A percentile compares a stretch with the other conserved stretches of the same genome.
Conservation (phyloP, 371 early-diverging fungal genomes). For the Syncephalastrum monosporum region DNA sequence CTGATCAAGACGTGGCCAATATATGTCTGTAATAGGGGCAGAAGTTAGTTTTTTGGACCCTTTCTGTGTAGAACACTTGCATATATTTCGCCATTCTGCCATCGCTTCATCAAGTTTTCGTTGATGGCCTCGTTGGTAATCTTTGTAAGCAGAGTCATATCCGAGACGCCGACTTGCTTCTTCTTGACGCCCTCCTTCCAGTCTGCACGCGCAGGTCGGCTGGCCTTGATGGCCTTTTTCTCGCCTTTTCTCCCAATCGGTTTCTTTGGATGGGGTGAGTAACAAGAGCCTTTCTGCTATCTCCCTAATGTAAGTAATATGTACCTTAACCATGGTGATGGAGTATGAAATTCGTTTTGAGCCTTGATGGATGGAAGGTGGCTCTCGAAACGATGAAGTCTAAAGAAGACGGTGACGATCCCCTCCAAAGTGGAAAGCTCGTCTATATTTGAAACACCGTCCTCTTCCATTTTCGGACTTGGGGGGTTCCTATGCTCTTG, state of each 20-base stretch:
- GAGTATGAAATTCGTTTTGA: no score
- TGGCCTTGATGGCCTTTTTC: conserved; percentile 50
- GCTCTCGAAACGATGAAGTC: no score
- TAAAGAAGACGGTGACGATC: no score
- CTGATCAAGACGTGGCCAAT: conserved; percentile 88
- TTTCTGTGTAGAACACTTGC: conserved; percentile 38
- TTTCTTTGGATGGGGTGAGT: conserved; percentile 22
- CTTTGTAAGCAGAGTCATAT: conserved; percentile 87
- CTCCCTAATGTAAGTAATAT: no score
- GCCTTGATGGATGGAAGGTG: no score
- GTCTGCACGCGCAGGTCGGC: conserved; percentile 70
- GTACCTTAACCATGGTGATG: no score
- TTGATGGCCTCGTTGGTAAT: conserved; percentile 86
- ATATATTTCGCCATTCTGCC: conserved; percentile 82
- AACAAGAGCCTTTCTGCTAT: no score
- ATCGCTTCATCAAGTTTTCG: conserved; percentile 83
- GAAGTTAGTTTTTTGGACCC: background rate
- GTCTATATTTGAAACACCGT: no score
- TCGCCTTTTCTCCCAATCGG: conserved; percentile 39
- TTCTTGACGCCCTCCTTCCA: conserved; percentile 82
- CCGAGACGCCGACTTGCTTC: conserved; percentile 84
- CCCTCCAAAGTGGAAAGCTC: no score
- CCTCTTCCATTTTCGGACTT: no score
- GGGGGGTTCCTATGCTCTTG: no score
- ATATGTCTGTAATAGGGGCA: conserved; percentile 61